Conservation (phyloP, 192 early-diverging fungal species). For the Coemansia guatemalensis region DNA sequence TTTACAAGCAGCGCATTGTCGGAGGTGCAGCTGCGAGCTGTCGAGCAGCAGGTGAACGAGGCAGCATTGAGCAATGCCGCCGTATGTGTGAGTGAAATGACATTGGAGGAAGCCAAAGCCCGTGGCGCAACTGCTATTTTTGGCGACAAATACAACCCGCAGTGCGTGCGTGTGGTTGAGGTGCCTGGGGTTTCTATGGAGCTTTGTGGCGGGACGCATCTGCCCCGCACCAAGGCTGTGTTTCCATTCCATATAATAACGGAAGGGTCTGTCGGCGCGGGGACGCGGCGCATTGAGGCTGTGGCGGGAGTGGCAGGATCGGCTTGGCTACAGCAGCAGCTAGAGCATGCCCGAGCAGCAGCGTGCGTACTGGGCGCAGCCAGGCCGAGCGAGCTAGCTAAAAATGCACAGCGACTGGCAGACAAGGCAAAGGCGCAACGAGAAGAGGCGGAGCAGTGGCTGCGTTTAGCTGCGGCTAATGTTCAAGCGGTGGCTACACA, state of each 20-base stretch:
- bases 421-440: conserved; percentile 14
- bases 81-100: conserved; percentile 80
- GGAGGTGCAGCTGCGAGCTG: conserved; percentile 59
- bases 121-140: conserved; percentile 90
- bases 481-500: conserved; percentile 22
- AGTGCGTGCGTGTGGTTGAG: conserved; percentile 90
- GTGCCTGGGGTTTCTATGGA: conserved; percentile 83
- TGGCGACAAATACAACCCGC: conserved; percentile 91
- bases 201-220: conserved; percentile 97
- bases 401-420: conserved; percentile 38
- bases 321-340: conserved; percentile 64
- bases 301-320: conserved; percentile 90
- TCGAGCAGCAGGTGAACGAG: conserved; percentile 76
- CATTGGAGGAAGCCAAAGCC: conserved; percentile 73
- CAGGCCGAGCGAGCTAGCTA: conserved; percentile 64
- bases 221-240: conserved; percentile 83
- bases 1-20: conserved; percentile 75
- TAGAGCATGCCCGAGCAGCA: conserved; percentile 58
- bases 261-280: conserved; percentile 90
- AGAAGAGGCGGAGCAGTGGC: conserved; percentile 28
- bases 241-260: conserved; percentile 83
- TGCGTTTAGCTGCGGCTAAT: conserved; percentile 27
- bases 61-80: conserved; percentile 70
- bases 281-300: conserved; percentile 92
- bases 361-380: conserved; percentile 59